phyloP scores from a whole-genome alignment of 2,329 filamentous ascomycete genomes.

The Aspergillus sojae region DNA sequence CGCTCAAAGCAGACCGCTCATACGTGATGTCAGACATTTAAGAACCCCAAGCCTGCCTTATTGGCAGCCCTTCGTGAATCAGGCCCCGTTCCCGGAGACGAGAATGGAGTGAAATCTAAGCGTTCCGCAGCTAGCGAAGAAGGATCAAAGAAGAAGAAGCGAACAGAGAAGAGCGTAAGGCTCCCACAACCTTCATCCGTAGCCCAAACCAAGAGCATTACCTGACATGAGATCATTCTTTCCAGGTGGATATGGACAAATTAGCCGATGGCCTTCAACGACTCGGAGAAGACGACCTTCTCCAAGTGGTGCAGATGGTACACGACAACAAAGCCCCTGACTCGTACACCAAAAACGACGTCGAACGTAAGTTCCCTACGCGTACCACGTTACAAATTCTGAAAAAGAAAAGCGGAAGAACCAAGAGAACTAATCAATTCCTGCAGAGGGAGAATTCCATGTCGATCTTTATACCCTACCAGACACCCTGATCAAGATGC shows the following conservation, averaged over 20 bases:
- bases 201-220: neutral
- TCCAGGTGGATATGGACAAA: conserved; percentile 85
- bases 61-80: conserved; percentile 78
- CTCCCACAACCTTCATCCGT: neutral
- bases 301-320: conserved; percentile 96
- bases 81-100: conserved; percentile 77
- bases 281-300: conserved; percentile 86
- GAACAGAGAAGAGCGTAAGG: conserved; percentile 62
- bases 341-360: conserved; percentile 95
- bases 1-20: neutral
- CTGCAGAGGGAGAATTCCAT: conserved; percentile 88
- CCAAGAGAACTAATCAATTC: neutral
- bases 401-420: neutral
- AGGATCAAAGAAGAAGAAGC: conserved; percentile 75
- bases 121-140: conserved; percentile 57
- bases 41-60: conserved; percentile 88
- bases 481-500: conserved; percentile 83
- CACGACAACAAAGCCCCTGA: conserved; percentile 95
- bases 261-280: conserved; percentile 88
- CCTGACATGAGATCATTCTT: neutral
- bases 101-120: conserved; percentile 67
- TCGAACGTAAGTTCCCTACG: conserved; percentile 74
- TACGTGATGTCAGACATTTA: conserved; percentile 64
- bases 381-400: neutral
- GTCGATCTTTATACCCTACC: conserved; percentile 98